phyloP scores from a whole-genome alignment of 2,329 filamentous ascomycete species.

The Pleoardoris graminearum region DNA sequence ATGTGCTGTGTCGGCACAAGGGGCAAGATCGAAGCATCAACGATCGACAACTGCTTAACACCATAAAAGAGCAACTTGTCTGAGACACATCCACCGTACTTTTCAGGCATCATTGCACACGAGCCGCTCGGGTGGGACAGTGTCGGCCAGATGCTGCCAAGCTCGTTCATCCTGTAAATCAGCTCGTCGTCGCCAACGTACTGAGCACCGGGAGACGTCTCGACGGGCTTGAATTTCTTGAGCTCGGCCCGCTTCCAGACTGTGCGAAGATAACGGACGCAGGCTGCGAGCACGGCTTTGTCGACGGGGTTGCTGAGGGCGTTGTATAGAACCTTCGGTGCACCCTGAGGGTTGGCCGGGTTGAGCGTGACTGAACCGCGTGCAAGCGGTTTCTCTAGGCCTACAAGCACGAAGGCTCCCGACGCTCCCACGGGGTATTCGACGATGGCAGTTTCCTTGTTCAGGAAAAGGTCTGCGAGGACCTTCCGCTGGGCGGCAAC shows the following conservation, averaged over 20 bases:
- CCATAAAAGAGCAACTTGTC: constrained; percentile 36
- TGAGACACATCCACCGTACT: constrained; percentile 34
- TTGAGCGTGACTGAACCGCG: constrained; percentile 40
- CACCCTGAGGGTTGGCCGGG: constrained; percentile 30
- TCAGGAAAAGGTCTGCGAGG: constrained; percentile 28
- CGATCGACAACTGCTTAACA: constrained; percentile 28
- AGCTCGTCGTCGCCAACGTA: constrained; percentile 33
- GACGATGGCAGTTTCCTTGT: constrained; percentile 28
- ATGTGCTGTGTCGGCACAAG: constrained; percentile 37
- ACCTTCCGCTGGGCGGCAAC: constrained; percentile 32
- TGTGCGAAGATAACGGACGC: constrained; percentile 40
- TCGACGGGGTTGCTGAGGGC: constrained; percentile 38
- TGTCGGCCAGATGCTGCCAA: constrained; percentile 25
- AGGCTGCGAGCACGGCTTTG: constrained; percentile 37
- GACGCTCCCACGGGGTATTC: constrained; percentile 42
- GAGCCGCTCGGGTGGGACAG: constrained; percentile 33
- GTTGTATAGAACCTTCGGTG: constrained; percentile 32
- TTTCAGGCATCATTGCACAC: constrained; percentile 41
- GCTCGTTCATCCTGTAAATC: constrained; percentile 22
- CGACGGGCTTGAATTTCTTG: constrained; percentile 21
- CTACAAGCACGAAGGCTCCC: constrained; percentile 27
- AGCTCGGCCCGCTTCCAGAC: constrained; percentile 35
- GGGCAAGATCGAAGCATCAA: constrained; percentile 40
- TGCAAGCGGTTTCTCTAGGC: constrained; percentile 46
- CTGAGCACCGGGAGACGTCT: constrained; percentile 32